Conservation (phyloP, 192 early-diverging fungal genomes). For the Linnemannia hyalina region DNA sequence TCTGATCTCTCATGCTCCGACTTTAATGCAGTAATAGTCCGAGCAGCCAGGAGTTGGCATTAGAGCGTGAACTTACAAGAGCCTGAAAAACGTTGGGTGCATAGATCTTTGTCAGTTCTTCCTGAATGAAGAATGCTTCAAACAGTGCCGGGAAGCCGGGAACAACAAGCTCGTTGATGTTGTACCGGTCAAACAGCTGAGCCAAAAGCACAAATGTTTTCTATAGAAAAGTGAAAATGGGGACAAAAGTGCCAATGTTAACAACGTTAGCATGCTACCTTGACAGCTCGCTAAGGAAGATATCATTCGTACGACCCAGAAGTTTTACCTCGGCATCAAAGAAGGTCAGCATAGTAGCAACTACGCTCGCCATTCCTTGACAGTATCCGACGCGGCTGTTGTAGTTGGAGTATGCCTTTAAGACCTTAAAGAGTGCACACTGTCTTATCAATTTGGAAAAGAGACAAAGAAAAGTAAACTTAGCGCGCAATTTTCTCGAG, state of each 20-base stretch:
- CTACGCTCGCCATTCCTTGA: constrained; percentile 89
- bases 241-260: background rate
- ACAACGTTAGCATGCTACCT: background rate
- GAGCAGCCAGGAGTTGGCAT: no score
- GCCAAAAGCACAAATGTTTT: constrained; percentile 65
- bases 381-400: constrained; percentile 89
- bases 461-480: background rate
- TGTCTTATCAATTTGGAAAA: constrained; percentile 63
- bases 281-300: background rate
- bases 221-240: constrained; percentile 29
- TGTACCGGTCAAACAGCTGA: constrained; percentile 62
- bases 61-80: constrained; percentile 52
- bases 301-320: background rate
- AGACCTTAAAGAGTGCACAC: constrained; percentile 81
- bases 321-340: constrained; percentile 67
- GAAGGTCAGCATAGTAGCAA: constrained; percentile 80
- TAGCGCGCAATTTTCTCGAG: background rate
- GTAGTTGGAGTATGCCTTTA: constrained; percentile 82
- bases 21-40: no score
- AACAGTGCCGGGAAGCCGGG: constrained; percentile 69
- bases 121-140: constrained; percentile 70
- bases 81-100: constrained; percentile 60
- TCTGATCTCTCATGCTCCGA: no score
- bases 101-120: constrained; percentile 61
- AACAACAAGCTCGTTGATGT: constrained; percentile 64